A percentile compares a stretch with the other conserved stretches of the same genome.
phyloP scores from a whole-genome alignment of 2,329 filamentous ascomycete species.

The Fusarium incarnatum region DNA sequence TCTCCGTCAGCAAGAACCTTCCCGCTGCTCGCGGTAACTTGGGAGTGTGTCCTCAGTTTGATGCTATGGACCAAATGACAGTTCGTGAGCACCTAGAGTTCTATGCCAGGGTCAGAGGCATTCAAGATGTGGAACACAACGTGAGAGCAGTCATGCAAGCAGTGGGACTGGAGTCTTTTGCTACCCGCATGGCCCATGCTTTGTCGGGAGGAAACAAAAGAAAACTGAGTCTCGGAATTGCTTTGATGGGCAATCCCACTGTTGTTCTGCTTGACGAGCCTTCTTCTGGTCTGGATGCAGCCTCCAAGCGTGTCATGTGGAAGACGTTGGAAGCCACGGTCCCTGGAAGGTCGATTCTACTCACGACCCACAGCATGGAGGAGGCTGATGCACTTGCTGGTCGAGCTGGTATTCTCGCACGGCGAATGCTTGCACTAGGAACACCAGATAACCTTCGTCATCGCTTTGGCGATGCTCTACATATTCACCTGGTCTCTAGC shows the following conservation, averaged over 20 bases:
- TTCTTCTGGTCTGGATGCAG: conserved; percentile 88
- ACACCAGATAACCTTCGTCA: conserved; percentile 77
- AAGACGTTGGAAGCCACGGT: conserved; percentile 80
- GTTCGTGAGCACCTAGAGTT: conserved; percentile 87
- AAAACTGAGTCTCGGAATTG: conserved; percentile 90
- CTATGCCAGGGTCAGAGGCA: conserved; percentile 86
- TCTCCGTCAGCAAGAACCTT: conserved; percentile 78
- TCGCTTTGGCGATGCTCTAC: conserved; percentile 81
- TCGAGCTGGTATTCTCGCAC: conserved; percentile 86
- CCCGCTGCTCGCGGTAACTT: conserved; percentile 79
- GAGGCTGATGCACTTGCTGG: conserved; percentile 90
- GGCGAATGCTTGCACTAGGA: conserved; percentile 86
- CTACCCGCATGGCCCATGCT: conserved; percentile 78
- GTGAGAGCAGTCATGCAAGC: conserved; percentile 82
- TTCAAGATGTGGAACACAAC: conserved; percentile 80
- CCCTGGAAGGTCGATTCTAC: conserved; percentile 81
- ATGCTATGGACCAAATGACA: conserved; percentile 92
- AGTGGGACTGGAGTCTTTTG: conserved; percentile 79
- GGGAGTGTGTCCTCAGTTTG: conserved; percentile 91
- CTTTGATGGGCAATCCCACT: conserved; percentile 89
- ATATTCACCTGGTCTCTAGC: conserved; percentile 83
- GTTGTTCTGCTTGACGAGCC: conserved; percentile 92
- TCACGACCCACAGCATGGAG: conserved; percentile 96
- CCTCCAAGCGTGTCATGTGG: conserved; percentile 94
- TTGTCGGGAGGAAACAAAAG: conserved; percentile 92